Conservation (phyloP, 2,329 filamentous ascomycete genomes). For the Fusarium sp. region DNA sequence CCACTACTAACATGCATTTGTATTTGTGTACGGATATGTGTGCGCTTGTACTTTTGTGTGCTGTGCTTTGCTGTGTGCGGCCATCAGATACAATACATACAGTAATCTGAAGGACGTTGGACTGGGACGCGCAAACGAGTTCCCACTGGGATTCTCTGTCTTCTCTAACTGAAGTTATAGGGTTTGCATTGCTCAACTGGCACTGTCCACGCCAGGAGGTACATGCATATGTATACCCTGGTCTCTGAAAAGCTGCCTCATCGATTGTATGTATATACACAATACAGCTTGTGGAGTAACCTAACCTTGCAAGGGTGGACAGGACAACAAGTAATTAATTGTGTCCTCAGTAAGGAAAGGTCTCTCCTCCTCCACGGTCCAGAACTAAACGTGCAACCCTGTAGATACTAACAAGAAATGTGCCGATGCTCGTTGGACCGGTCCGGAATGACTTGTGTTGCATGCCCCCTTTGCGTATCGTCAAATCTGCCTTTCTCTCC, state of each 20-base stretch:
- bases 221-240: conserved; percentile 27
- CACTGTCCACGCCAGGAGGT: conserved; percentile 24
- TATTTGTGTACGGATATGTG: conserved; percentile 39
- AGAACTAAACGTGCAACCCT: conserved; percentile 31
- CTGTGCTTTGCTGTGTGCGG: conserved; percentile 26
- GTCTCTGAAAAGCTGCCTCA: conserved; percentile 19
- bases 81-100: conserved; percentile 27
- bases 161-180: conserved; percentile 23
- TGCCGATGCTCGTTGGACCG: conserved; percentile 31
- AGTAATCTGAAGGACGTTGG: conserved; percentile 17
- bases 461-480: conserved; percentile 38
- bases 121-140: conserved; percentile 33
- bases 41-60: conserved; percentile 41
- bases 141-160: conserved; percentile 12
- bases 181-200: conserved; percentile 10
- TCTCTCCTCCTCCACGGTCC: conserved; percentile 22
- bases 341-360: conserved; percentile 15
- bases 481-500: conserved; percentile 33
- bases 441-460: conserved; percentile 28
- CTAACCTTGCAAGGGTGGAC: conserved; percentile 25
- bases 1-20: conserved; percentile 31
- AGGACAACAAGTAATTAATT: conserved; percentile 13
- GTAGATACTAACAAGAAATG: conserved; percentile 29
- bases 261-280: conserved; percentile 19
- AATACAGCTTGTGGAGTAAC: conserved; percentile 27